Percentiles rank a stretch among this genome's conserved stretches.
These are phyloP conservation scores for Schwanniomyces yamadae DNA, from an alignment of 805 yeast genomes.

Conservation along the genomic window DNA sequence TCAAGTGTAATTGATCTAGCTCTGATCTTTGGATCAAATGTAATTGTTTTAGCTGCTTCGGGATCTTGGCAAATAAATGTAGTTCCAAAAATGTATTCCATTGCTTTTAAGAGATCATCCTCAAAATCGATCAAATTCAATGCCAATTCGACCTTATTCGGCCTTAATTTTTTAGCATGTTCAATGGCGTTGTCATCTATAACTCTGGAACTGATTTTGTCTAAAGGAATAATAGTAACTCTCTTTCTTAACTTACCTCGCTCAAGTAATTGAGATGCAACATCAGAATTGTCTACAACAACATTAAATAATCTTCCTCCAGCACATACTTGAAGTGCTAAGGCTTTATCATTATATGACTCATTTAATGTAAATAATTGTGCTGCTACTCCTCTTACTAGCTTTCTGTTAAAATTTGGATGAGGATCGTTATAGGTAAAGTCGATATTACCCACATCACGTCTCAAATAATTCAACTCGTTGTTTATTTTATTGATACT, in stretches of 20 bases:
- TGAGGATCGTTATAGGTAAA: conserved; percentile 69
- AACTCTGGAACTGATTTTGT: conserved; percentile 68
- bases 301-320: conserved; percentile 89
- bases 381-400: conserved; percentile 88
- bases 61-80: conserved; percentile 88
- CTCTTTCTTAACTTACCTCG: conserved; percentile 75
- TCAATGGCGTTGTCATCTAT: conserved; percentile 52
- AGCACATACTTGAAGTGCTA: conserved; percentile 90
- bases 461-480: conserved; percentile 54
- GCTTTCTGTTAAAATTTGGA: conserved; percentile 53
- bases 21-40: conserved; percentile 78
- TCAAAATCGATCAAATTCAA: conserved; percentile 76
- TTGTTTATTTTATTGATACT: conserved; percentile 44
- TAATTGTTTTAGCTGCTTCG: conserved; percentile 82
- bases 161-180: conserved; percentile 74
- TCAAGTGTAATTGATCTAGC: conserved; percentile 84
- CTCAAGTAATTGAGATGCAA: conserved; percentile 81
- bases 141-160: conserved; percentile 88
- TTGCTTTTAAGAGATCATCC: conserved; percentile 68
- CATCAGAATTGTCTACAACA: conserved; percentile 82
- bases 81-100: conserved; percentile 88
- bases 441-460: conserved; percentile 71
- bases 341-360: conserved; percentile 56
- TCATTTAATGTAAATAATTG: conserved; percentile 70
- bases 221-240: conserved; percentile 89